A percentile compares a stretch with the other conserved stretches of the same genome.
These are phyloP conservation scores for Colletotrichum sojae DNA, from an alignment of 2,329 filamentous ascomycete genomes.

Conservation along the genomic window DNA sequence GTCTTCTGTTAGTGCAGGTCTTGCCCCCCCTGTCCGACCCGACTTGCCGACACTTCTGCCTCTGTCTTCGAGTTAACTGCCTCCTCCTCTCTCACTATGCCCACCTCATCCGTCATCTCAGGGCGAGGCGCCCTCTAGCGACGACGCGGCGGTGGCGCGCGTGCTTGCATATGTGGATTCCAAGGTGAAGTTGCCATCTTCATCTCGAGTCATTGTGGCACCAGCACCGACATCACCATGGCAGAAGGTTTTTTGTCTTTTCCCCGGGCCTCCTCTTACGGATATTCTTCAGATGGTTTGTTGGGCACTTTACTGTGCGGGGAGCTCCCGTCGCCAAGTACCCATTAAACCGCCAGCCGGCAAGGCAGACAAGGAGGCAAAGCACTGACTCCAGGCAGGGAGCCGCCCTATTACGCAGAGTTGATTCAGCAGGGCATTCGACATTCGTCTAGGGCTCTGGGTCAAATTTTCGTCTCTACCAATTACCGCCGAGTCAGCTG, in stretches of 20 bases:
- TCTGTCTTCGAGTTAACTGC: neutral
- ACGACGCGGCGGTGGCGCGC: too few relatives aligned
- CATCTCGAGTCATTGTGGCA: neutral
- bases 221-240: conserved; percentile 1
- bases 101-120: conserved; percentile 1
- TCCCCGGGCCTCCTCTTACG: too few relatives aligned
- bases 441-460: neutral
- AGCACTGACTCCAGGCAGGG: neutral
- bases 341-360: too few relatives aligned
- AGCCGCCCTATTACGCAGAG: conserved; percentile 9
- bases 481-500: conserved; percentile 39
- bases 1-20: neutral
- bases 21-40: conserved; percentile 14
- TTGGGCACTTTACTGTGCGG: too few relatives aligned
- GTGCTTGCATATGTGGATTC: too few relatives aligned
- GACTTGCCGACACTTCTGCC: neutral
- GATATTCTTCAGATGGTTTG: too few relatives aligned
- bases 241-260: neutral
- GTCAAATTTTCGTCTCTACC: conserved; percentile 32
- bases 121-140: too few relatives aligned
- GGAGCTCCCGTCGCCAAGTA: too few relatives aligned
- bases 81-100: too few relatives aligned
- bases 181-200: neutral
- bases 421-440: conserved; percentile 10
- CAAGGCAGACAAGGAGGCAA: neutral